These are phyloP conservation scores for Tulasnella sp. DNA, from an alignment of 768 basidiomycete genomes.

Conservation along the genomic window DNA sequence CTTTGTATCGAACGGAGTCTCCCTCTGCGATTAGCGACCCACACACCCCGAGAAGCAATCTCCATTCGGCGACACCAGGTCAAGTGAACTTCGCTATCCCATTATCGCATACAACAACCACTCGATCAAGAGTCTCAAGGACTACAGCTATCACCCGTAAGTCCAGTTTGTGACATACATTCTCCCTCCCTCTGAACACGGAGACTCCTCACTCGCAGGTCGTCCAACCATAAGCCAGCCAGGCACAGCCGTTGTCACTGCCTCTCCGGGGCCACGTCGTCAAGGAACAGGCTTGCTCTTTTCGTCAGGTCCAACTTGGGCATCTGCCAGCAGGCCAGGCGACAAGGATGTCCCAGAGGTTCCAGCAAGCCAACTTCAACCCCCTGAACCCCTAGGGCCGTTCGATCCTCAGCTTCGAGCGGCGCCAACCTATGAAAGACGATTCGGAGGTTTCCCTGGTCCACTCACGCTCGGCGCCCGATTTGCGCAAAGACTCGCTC, in stretches of 20 bases:
- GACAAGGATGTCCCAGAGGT: not conserved
- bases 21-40: constrained; percentile 14
- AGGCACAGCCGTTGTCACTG: not conserved
- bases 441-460: constrained; percentile 42
- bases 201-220: not conserved
- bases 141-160: not conserved
- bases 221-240: not conserved
- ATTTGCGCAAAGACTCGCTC: constrained; percentile 5
- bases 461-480: not conserved
- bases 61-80: not conserved
- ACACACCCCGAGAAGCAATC: not conserved
- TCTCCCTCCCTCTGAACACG: not conserved
- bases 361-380: not conserved
- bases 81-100: constrained; percentile 8
- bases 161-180: not conserved
- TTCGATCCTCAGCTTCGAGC: not conserved
- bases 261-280: constrained; percentile 6
- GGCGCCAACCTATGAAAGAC: constrained; percentile 29
- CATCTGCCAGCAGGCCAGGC: not conserved
- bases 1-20: constrained; percentile 15
- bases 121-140: not conserved
- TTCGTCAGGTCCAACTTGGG: not conserved
- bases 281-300: constrained; percentile 19
- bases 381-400: constrained; percentile 56
- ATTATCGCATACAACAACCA: not conserved